Evolutionary conservation across 345 rosid species (phyloP).

Genomic region (Stellera chamaejasme): DNA sequence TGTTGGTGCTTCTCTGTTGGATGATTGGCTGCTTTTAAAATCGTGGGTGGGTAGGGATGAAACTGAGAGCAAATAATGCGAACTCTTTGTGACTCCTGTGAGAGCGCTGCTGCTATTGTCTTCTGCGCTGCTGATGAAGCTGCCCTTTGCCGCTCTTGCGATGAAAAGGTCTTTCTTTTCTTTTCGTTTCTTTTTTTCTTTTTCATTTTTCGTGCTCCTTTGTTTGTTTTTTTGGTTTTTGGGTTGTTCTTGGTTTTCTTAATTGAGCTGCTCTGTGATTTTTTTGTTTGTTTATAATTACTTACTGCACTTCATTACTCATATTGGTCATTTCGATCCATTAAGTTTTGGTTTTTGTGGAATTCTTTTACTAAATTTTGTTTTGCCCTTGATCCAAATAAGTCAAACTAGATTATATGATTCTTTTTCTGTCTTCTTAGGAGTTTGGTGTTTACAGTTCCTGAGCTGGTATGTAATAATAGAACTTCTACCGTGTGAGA

Average conservation of each 20-base stretch:
- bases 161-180: constrained; percentile 41
- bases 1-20: too few relatives aligned
- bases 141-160: constrained; percentile 76
- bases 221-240: not conserved
- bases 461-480: too few relatives aligned
- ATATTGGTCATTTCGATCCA: not conserved
- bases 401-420: not conserved
- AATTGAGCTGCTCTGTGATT: not conserved
- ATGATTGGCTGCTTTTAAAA: too few relatives aligned
- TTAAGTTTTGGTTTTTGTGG: not conserved
- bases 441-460: not conserved
- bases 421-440: not conserved
- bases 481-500: not conserved
- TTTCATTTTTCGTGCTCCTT: too few relatives aligned
- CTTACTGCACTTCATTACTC: not conserved
- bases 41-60: constrained; percentile 25
- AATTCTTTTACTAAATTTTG: not conserved
- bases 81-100: constrained; percentile 83
- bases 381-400: too few relatives aligned
- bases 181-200: not conserved
- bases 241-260: not conserved
- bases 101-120: constrained; percentile 71
- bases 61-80: constrained; percentile 46
- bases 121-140: constrained; percentile 94
- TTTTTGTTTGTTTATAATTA: not conserved